Percentiles rank a stretch among this genome's conserved stretches.
Evolutionary conservation across 768 basidiomycete species (phyloP).

Genomic region (Psilocybe tampanensis): DNA sequence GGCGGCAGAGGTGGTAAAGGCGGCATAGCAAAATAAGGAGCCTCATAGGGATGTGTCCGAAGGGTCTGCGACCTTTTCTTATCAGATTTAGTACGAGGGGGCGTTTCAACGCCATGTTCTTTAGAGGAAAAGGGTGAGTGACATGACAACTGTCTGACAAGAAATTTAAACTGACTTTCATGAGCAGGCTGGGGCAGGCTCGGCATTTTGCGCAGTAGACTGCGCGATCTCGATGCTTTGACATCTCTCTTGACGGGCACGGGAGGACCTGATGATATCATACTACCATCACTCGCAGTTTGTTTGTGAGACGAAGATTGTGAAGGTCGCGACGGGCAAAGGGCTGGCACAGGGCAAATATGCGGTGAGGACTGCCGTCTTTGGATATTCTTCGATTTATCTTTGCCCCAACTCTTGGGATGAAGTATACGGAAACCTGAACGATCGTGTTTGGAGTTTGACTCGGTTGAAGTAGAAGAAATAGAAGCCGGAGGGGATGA

Average conservation of each 20-base stretch:
- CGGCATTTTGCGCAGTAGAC: conserved; percentile 21
- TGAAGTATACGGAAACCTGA: conserved; percentile 25
- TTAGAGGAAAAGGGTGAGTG: not conserved
- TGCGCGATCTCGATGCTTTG: conserved; percentile 13
- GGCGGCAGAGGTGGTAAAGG: conserved; percentile 33
- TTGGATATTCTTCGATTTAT: conserved; percentile 20
- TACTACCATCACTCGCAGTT: conserved; percentile 10
- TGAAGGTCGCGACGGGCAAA: not conserved
- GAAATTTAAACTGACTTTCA: conserved; percentile 9
- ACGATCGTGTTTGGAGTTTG: conserved; percentile 12
- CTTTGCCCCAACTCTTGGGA: conserved; percentile 28
- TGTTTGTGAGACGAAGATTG: conserved; percentile 7
- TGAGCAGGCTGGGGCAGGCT: conserved; percentile 19
- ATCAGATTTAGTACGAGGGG: conserved; percentile 19
- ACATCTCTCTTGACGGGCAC: conserved; percentile 18
- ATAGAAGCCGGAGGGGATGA: conserved; percentile 10
- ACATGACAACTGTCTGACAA: not conserved
- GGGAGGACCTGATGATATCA: not conserved
- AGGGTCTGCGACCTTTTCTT: conserved; percentile 39
- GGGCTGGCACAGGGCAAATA: conserved; percentile 15
- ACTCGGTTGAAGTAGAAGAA: conserved; percentile 1
- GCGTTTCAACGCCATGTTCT: not conserved
- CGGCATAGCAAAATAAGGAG: conserved; percentile 61
- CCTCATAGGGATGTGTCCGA: conserved; percentile 62
- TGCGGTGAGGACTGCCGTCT: conserved; percentile 30